Percentiles rank a stretch among this genome's conserved stretches.
Conservation (phyloP, 768 basidiomycete species). For the Dioszegia aurantiaca region DNA sequence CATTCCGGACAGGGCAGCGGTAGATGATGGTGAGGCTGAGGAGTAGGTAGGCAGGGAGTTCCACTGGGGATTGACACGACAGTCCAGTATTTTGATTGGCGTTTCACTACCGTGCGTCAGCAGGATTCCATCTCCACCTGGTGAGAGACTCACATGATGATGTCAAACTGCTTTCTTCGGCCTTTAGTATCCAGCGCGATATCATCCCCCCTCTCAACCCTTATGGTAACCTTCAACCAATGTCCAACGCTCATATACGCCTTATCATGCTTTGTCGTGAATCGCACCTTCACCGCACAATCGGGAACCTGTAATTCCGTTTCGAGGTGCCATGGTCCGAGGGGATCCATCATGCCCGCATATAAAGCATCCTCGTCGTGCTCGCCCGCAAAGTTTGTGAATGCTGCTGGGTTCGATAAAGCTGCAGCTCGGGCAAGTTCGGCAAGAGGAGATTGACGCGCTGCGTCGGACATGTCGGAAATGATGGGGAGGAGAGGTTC, state of each 20-base stretch:
- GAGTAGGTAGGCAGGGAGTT: constrained; percentile 74
- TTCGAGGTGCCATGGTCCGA: constrained; percentile 82
- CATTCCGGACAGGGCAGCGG: constrained; percentile 20
- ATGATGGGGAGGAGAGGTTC: constrained; percentile 73
- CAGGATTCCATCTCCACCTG: neutral
- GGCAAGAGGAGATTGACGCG: constrained; percentile 65
- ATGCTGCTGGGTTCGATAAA: constrained; percentile 25
- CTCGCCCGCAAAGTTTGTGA: constrained; percentile 22
- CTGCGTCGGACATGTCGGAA: constrained; percentile 64
- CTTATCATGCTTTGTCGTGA: constrained; percentile 74
- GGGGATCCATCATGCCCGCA: constrained; percentile 53
- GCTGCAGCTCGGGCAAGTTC: constrained; percentile 55
- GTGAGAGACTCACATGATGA: constrained; percentile 59
- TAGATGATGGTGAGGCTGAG: constrained; percentile 20
- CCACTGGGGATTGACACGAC: constrained; percentile 77
- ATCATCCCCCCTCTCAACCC: constrained; percentile 79
- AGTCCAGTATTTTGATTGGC: constrained; percentile 82
- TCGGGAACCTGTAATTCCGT: constrained; percentile 67
- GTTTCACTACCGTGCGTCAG: constrained; percentile 54
- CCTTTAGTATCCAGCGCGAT: constrained; percentile 63
- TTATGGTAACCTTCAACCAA: constrained; percentile 72
- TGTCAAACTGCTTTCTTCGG: constrained; percentile 78
- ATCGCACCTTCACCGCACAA: constrained; percentile 59
- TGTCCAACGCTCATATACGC: constrained; percentile 75
- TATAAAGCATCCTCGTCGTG: constrained; percentile 46